phyloP scores from a whole-genome alignment of 352 stramenopile genomes.

The Achlya hypogyna region DNA sequence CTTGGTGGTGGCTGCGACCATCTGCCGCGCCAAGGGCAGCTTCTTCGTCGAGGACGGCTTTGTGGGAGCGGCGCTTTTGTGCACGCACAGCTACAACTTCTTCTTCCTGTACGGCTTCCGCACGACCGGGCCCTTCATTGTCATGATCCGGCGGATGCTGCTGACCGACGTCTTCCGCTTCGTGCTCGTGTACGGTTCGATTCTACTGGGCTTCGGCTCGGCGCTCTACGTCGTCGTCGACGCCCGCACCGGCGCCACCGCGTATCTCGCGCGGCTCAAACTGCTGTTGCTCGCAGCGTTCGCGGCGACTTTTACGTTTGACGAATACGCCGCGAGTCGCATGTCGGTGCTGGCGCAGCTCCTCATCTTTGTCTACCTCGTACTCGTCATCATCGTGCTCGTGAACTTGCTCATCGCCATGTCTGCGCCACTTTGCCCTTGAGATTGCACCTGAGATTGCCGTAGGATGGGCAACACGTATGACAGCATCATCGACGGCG shows the following conservation, averaged over 20 bases:
- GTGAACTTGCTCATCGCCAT: slow-evolving; percentile 61
- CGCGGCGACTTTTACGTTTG: slow-evolving; percentile 48
- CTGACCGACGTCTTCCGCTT: slow-evolving; percentile 49
- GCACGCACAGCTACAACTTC: slow-evolving; percentile 53
- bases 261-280: slow-evolving; percentile 36
- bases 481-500: slow-evolving; percentile 41
- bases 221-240: slow-evolving; percentile 49
- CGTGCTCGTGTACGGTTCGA: slow-evolving; percentile 41
- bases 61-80: slow-evolving; percentile 35
- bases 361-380: slow-evolving; percentile 48
- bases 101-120: slow-evolving; percentile 62
- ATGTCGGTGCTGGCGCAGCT: slow-evolving; percentile 30
- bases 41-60: slow-evolving; percentile 37
- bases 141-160: slow-evolving; percentile 62
- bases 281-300: slow-evolving; percentile 47
- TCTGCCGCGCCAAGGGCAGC: slow-evolving; percentile 20
- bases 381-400: slow-evolving; percentile 57
- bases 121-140: slow-evolving; percentile 50
- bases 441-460: not conserved
- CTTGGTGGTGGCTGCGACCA: slow-evolving; percentile 28
- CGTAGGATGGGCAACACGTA: slow-evolving; percentile 62
- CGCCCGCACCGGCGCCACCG: slow-evolving; percentile 24
- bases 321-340: slow-evolving; percentile 39
- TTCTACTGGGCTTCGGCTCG: slow-evolving; percentile 46
- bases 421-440: slow-evolving; percentile 19